Base-by-base conservation (phyloP, 352 stramenopile species). In the Phytopythium montanum region DNA sequence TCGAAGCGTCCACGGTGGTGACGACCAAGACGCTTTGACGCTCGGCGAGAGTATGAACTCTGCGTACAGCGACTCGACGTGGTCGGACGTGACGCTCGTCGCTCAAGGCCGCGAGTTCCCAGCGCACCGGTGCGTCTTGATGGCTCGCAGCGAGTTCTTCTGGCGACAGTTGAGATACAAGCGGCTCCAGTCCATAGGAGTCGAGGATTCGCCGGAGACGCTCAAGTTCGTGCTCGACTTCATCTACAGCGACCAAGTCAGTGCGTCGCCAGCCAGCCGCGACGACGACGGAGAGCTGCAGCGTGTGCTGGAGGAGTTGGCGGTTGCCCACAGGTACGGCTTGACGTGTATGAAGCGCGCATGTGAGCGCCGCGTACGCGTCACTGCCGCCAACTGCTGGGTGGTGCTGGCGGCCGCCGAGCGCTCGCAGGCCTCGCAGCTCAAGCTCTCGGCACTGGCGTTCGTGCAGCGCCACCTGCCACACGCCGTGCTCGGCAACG, bases 261-360 rank as follows among this genome's bases (percentile, higher is more conserved):
- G 13, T 38, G n/a, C 28, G 4, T n/a, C 31, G 13, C 18, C 28
- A 5, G 0, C 28, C 34, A 18, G 34, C 45, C 12, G 18, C n/a
- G 34, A 58, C 7, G n/a, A 57, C 7, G 66, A 65, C 3, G 60
- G 53, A 13, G 66, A 73, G 3, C 55, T 21, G 0, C 72, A 85
- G 25, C 60, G 76, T n/a, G 36, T 92, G 9, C 65, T 94, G n/a
- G 78, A 94, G 58, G 80, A 90, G 26, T 64, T 94, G 10, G 66
- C 88, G n/a, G 76, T 76, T 0, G 81, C 81, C 1, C 75, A 94
- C 64, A 88, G 87, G 60, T 92, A 86, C 56, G 76, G 79, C 19
- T 70, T 94, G 25, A 67, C 70, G n/a, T 76, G 80, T 13, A 80
- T 90, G 65, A 92, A 91, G 68, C 72, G 75, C 14, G 58, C 88